Conservation (phyloP, 495 filamentous ascomycete species). For the Xanthoparmelia taractica region DNA sequence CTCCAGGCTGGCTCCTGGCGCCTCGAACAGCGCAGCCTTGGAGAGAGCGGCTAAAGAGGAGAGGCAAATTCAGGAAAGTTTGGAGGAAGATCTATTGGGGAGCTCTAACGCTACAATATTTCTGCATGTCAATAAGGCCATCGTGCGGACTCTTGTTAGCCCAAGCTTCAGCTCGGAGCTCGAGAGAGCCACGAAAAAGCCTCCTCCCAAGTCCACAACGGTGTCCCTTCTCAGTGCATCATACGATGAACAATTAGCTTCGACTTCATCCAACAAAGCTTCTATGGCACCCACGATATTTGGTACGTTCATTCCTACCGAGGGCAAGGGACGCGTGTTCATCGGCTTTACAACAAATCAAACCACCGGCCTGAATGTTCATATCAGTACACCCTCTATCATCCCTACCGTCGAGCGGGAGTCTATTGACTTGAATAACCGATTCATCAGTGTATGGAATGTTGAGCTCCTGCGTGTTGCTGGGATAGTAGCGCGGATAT, state of each 20-base stretch:
- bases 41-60: constrained; percentile 45
- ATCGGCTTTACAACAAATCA: constrained; percentile 97
- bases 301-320: constrained; percentile 78
- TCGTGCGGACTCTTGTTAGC: constrained; percentile 62
- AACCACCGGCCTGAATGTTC: constrained; percentile 86
- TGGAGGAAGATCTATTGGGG: constrained; percentile 60
- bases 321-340: constrained; percentile 73
- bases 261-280: constrained; percentile 43
- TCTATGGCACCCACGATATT: constrained; percentile 69
- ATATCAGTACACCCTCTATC: constrained; percentile 96
- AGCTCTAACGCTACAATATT: constrained; percentile 69
- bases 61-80: constrained; percentile 45
- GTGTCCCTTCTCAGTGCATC: constrained; percentile 85
- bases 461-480: constrained; percentile 87
- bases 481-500: constrained; percentile 81
- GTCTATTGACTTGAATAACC: constrained; percentile 91
- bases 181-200: constrained; percentile 95
- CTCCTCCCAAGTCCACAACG: constrained; percentile 77
- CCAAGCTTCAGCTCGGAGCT: constrained; percentile 68
- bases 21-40: constrained; percentile 34
- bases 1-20: constrained; percentile 56
- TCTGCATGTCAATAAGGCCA: constrained; percentile 75
- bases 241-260: constrained; percentile 67
- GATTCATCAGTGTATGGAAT: constrained; percentile 92
- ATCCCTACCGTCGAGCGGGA: constrained; percentile 99